Base-by-base conservation (phyloP, 2,329 filamentous ascomycete genomes). In the Fusarium sp. region DNA sequence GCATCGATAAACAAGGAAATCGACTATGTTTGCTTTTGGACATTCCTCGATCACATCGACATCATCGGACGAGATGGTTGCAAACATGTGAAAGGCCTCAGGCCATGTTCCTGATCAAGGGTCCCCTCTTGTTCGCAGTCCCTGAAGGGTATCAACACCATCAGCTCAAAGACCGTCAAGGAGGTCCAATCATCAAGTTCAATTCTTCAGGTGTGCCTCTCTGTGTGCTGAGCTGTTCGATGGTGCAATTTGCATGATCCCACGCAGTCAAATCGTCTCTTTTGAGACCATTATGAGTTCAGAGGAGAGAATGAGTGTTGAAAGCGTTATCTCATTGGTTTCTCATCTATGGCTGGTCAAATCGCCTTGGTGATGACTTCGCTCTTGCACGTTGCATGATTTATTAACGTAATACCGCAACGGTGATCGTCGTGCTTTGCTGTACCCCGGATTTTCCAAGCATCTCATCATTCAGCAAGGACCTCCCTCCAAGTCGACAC, bases 71-170 rank as follows among this genome's bases (percentile, higher is more conserved):
- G 1, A 12, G 42, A 29, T 17, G 22, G 2, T 11, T 62, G 46
- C 3, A 20, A 51, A 42, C 58, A 64, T 67, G 68, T 71, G 57
- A 69, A 36, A 42, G 58, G 14, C 11, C 20, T 31, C 35, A 35
- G 51, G 57, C 46, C 24, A 66, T 59, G 69, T 58, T 46, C 63
- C 71, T 69, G 67, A 62, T 29, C 42, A 55, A 62, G 71, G 71
- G 71, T 66, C 67, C 70, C 66, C 62, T 66, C 40, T 57, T 16
- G 46, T 51, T 24, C 27, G 2, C 36, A 31, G 7, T 40, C 36
- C 55, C 40, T 60, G 20, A 69, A 74, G 71, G 71, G 71, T 69
- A 66, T 66, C 68, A 66, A 69, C 71, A 72, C 72, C 71, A 62
- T 57, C 67, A 68, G 62, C 24, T 51, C 16, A 14, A 27, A 40